Evolutionary conservation across 495 filamentous ascomycete species (phyloP), one percentile per base, ranked within the genome.

Genomic region (Platismatia glauca): DNA sequence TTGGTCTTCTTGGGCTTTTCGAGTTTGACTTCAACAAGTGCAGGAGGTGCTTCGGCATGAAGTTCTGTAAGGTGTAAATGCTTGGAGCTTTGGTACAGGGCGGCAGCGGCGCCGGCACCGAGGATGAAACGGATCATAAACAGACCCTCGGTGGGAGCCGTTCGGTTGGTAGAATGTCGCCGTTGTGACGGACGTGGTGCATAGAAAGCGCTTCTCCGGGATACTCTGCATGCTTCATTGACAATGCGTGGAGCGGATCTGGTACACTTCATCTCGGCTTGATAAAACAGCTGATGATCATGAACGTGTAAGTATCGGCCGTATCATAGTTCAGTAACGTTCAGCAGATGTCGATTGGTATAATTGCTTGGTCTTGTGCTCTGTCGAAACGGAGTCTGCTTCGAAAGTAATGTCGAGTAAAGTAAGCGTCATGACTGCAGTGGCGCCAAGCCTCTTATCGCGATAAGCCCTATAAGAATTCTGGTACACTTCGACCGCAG

Each of bases 1-100:
- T 72, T 67, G 61, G 76, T 75, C 58, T 78, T 81, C 56, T 81
- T 75, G 7, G 80, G 66, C 71, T 82, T 78, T 70, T 91, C 87
- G 64, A 86, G 84, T 15, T 80, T 76, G 16, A 86, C 66, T 61
- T 82, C 77, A 18, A 74, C 75, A 61, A 78, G 73, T 43, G 71
- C 62, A 13, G 76, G 71, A 58, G 75, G 70, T 27, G 71, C 74
- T 67, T 86, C 82, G 34, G 83, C 79, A 55, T 80, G 72, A 24
- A 77, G 64, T 37, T 71, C 71, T 20, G 22, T 58, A 39, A 66
- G 43, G 31, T 22, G 27, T 18, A 59, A 33, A 20, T 60, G 55
- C 39, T 48, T 59, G 29, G 61, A 67, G 57, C 41, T 50, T 34
- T 67, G 39, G 48, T 53, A 67, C 4, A 64, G 34, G 15, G 57